Evolutionary conservation across 106 monocot genomes (phyloP), one percentile per base, ranked within the genome.

Genomic region (Dendrobium catenatum): DNA sequence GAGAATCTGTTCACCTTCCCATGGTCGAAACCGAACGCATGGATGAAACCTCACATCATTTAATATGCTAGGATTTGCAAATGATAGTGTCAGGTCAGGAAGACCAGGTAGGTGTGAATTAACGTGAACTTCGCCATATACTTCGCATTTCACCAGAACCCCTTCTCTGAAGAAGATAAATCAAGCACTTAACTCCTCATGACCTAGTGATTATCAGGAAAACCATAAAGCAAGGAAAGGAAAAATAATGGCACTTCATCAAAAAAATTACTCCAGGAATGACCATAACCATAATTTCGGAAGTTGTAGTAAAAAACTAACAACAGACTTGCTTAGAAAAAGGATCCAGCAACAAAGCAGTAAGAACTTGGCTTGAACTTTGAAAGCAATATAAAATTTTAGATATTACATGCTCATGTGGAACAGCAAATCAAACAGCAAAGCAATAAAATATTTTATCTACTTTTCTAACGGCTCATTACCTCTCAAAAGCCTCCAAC

Each of bases 31-130:
- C 11, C 91, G 90, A 33, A 93, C 86, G 83, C 91, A 95, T 17
- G 92, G 95, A 84, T 95, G 95, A 77, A 95, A 95, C 42, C 92
- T 86, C 11, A 93, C 85, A 84, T 93, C 92, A 86, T 89, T 83
- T 40, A 95, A 80, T 78, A 93, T 83, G 31, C 73, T 40, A 72
- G 90, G 85, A 77, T 93, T 93, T 66, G 90, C 74, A 85, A 95
- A 93, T 40, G 93, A 93, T 55, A 95, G 81, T 16, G 80, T 89
- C 82, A 95, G 80, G 79, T 95, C 93, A 41, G 93, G 95, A 82
- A 89, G 74, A 73, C 93, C 93, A 16, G 93, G 87, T 17, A 93
- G 91, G 70, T 88, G 82, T 31, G 90, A 89, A 55, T 87, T 88
- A 31, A 95, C 88, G 82, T 85, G 90, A 83, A 95, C 84, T 85